Conservation (phyloP, 306 rosid genomes). For the Trifolium dubium region DNA sequence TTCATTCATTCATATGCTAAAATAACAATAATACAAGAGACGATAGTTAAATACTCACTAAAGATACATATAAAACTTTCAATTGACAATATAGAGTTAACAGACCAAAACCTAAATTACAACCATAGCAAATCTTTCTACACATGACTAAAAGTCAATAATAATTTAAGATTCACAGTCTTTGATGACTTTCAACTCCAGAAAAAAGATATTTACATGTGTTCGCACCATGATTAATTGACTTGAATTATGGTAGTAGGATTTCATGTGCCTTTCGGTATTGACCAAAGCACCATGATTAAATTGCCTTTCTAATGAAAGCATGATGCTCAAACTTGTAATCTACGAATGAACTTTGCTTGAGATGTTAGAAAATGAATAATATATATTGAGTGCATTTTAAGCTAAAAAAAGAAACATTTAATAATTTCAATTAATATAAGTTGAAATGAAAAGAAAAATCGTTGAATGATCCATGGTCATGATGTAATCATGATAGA, state of each 20-base stretch:
- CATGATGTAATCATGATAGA: constrained; percentile 16
- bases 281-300: constrained; percentile 40
- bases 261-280: constrained; percentile 39
- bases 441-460: background rate
- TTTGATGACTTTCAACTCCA: too few species aligned
- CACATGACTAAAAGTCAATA: too few species aligned
- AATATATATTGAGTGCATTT: constrained; percentile 45
- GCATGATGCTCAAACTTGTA: constrained; percentile 53
- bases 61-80: too few species aligned
- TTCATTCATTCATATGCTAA: too few species aligned
- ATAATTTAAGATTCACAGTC: too few species aligned
- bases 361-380: constrained; percentile 47
- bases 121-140: too few species aligned
- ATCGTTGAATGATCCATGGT: background rate
- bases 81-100: too few species aligned
- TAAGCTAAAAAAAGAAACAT: constrained; percentile 43
- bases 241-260: constrained; percentile 17
- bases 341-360: constrained; percentile 63
- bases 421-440: constrained; percentile 11
- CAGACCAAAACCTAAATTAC: too few species aligned
- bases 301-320: constrained; percentile 27
- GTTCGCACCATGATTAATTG: too few species aligned
- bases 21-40: too few species aligned
- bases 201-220: too few species aligned
- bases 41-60: too few species aligned